Percentiles rank a stretch among this genome's conserved stretches.
These are phyloP conservation scores for Anisodus tanguticus DNA, from an alignment of 257 asterid species.

Conservation along the genomic window DNA sequence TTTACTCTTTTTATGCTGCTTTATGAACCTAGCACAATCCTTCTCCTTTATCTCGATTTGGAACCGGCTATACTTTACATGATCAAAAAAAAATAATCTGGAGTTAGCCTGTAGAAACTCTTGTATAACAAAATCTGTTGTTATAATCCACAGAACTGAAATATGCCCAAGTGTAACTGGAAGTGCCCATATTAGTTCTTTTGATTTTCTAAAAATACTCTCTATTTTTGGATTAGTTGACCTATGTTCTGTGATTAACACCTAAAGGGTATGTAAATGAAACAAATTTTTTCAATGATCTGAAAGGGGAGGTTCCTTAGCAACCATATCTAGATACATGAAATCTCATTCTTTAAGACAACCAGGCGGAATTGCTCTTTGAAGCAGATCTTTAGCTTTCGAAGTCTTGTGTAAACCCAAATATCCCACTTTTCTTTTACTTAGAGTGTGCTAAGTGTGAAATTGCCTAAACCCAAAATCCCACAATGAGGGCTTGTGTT, in stretches of 20 bases:
- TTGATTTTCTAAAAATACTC: conserved; percentile 19
- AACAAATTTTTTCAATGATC: neutral
- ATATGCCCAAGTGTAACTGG: neutral
- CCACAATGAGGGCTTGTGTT: neutral
- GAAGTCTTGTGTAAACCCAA: neutral
- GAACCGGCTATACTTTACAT: neutral
- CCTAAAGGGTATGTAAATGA: neutral
- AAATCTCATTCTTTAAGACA: neutral
- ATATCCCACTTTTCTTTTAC: neutral
- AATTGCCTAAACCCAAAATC: neutral
- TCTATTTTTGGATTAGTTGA: conserved; percentile 1
- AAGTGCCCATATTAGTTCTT: conserved; percentile 20
- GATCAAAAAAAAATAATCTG: neutral
- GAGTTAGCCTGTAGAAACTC: neutral
- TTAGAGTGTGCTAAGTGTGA: neutral
- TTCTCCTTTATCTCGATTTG: neutral
- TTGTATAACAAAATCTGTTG: conserved; percentile 23
- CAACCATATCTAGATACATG: neutral
- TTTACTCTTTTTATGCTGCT: neutral
- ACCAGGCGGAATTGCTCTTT: neutral
- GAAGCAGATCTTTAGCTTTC: neutral
- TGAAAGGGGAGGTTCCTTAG: neutral
- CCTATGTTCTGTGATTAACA: conserved; percentile 18
- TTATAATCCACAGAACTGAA: conserved; percentile 2
- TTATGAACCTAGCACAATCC: conserved; percentile 6